A percentile compares a stretch with the other conserved stretches of the same genome.
phyloP scores from a whole-genome alignment of 495 filamentous ascomycete species.

The Tetracladium setigerum region DNA sequence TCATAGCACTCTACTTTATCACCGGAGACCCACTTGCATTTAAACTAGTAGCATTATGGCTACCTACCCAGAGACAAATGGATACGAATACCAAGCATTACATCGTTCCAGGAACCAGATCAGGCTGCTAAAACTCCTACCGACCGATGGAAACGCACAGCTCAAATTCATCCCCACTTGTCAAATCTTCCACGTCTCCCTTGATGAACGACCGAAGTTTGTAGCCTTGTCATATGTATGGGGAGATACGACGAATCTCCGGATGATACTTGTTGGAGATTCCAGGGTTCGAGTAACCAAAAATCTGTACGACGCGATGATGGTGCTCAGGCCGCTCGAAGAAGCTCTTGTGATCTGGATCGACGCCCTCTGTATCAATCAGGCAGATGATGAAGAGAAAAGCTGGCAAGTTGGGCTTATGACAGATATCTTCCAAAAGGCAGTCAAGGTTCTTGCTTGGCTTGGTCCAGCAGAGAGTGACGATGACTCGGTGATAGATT shows the following conservation, averaged over 20 bases:
- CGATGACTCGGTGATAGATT: conserved; percentile 6
- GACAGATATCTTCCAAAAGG: conserved; percentile 15
- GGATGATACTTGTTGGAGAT: conserved; percentile 1
- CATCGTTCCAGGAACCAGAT: neutral
- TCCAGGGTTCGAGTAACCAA: neutral
- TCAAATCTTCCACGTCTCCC: conserved; percentile 1
- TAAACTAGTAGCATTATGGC: too few relatives aligned
- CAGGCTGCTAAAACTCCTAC: neutral
- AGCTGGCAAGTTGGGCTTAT: conserved; percentile 23
- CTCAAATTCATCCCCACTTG: conserved; percentile 2
- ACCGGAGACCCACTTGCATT: too few relatives aligned
- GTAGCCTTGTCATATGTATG: conserved; percentile 12
- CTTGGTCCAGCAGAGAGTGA: conserved; percentile 5
- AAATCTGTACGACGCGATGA: conserved; percentile 2
- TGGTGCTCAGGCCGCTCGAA: neutral
- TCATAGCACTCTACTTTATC: too few relatives aligned
- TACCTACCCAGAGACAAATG: neutral
- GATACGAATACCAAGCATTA: conserved; percentile 1
- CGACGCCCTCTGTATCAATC: conserved; percentile 27
- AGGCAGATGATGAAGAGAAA: conserved; percentile 20
- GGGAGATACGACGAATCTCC: conserved; percentile 4
- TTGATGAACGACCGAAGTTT: conserved; percentile 7
- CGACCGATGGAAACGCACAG: neutral
- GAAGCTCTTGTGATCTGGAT: conserved; percentile 16
- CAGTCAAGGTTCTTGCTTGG: neutral